Percentiles rank a stretch among this genome's conserved stretches.
Evolutionary conservation across 805 yeast genomes (phyloP).

Genomic region (Kuraishia molischiana): DNA sequence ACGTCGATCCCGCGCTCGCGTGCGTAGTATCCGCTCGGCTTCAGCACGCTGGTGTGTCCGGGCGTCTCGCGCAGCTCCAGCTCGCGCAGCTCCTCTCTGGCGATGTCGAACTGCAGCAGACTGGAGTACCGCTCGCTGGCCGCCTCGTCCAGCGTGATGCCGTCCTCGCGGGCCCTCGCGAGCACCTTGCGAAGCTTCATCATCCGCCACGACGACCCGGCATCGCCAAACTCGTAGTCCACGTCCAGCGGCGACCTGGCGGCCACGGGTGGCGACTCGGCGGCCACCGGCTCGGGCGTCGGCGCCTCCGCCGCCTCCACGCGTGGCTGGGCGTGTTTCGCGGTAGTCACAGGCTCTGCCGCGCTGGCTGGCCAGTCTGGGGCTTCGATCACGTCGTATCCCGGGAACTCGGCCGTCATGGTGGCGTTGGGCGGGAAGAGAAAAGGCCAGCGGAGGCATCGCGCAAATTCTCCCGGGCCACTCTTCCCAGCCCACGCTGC

Average conservation of each 20-base stretch:
- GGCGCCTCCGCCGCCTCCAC: too few relatives aligned
- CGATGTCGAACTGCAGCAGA: slow-evolving; percentile 17
- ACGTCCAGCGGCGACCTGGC: slow-evolving; percentile 8
- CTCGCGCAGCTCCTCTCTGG: slow-evolving; percentile 23
- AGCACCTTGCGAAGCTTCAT: slow-evolving; percentile 19
- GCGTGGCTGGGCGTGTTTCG: too few relatives aligned
- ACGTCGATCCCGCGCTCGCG: slow-evolving; percentile 8
- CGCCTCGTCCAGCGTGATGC: slow-evolving; percentile 11
- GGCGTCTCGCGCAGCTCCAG: slow-evolving; percentile 10
- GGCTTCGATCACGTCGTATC: slow-evolving; percentile 12
- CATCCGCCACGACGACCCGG: slow-evolving; percentile 27
- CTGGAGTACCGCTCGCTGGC: slow-evolving; percentile 20
- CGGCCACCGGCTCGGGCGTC: too few relatives aligned
- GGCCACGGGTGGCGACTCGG: too few relatives aligned
- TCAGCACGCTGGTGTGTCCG: slow-evolving; percentile 7
- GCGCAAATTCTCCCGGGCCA: too few relatives aligned
- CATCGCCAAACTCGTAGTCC: slow-evolving; percentile 25
- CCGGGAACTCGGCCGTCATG: too few relatives aligned
- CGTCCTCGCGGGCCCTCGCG: slow-evolving; percentile 10
- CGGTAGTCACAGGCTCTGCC: too few relatives aligned
- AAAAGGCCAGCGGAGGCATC: too few relatives aligned
- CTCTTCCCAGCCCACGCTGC: too few relatives aligned
- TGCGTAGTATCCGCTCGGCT: slow-evolving; percentile 16
- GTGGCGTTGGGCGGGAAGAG: too few relatives aligned
- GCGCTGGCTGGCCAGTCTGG: slow-evolving; percentile 14